phyloP scores from a whole-genome alignment of 1,284 basidiomycete genomes.

The Trametes polyzona region DNA sequence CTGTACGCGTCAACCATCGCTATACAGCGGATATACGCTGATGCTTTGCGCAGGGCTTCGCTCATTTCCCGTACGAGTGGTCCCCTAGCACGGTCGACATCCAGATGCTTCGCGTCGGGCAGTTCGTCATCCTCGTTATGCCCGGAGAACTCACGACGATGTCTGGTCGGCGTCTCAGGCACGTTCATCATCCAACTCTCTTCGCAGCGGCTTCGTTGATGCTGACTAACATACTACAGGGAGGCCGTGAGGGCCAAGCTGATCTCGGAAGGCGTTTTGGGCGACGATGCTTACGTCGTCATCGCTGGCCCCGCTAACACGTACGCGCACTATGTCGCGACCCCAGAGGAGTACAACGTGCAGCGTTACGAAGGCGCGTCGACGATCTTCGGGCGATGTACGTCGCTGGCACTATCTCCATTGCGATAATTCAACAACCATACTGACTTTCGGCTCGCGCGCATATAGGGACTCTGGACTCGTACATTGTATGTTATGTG shows the following conservation, averaged over 20 bases:
- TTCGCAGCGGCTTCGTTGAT: background rate
- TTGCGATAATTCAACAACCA: slow-evolving; percentile 1
- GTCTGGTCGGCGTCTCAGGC: slow-evolving; percentile 52
- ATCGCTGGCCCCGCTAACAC: slow-evolving; percentile 82
- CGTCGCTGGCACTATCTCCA: slow-evolving; percentile 32
- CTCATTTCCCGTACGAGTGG: slow-evolving; percentile 76
- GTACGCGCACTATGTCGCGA: slow-evolving; percentile 78
- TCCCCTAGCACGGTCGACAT: slow-evolving; percentile 76
- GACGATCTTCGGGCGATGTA: slow-evolving; percentile 78
- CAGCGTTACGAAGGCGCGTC: slow-evolving; percentile 86
- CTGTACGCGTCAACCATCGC: slow-evolving; percentile 43
- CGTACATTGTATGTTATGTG: slow-evolving; percentile 55
- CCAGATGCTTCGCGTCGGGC: slow-evolving; percentile 81
- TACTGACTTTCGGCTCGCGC: background rate
- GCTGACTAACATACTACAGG: slow-evolving; percentile 36
- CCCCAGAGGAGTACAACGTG: slow-evolving; percentile 74
- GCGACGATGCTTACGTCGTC: slow-evolving; percentile 71
- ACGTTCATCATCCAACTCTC: slow-evolving; percentile 10
- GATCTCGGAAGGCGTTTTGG: slow-evolving; percentile 64
- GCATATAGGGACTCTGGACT: slow-evolving; percentile 66
- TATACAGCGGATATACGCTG: background rate
- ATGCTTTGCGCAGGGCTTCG: slow-evolving; percentile 53
- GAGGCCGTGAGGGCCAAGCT: slow-evolving; percentile 66
- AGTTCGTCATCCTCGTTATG: slow-evolving; percentile 77
- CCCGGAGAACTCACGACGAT: slow-evolving; percentile 72